Conservation (phyloP, 805 yeast species). For the Metschnikowia henanensis region DNA sequence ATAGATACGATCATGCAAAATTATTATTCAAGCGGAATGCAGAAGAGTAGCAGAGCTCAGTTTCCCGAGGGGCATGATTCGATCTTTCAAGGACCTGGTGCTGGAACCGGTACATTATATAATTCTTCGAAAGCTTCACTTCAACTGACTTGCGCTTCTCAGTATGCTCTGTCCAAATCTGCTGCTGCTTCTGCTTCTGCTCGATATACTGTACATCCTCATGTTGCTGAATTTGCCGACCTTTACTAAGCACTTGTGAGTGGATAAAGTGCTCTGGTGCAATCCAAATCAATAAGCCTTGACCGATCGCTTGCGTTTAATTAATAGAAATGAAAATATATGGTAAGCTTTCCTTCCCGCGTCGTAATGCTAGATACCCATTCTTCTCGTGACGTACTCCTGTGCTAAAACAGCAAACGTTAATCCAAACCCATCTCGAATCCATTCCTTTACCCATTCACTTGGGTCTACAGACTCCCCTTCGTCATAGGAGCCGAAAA, state of each 20-base stretch:
- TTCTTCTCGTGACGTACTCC: constrained; percentile 84
- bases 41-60: constrained; percentile 17
- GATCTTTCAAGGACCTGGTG: constrained; percentile 2
- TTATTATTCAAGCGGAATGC: constrained; percentile 26
- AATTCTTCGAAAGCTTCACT: constrained; percentile 1
- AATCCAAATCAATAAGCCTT: too few relatives aligned
- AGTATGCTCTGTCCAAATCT: background rate
- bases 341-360: too few relatives aligned
- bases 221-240: constrained; percentile 46
- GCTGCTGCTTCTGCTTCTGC: constrained; percentile 2
- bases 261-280: background rate
- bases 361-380: constrained; percentile 54
- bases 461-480: constrained; percentile 34
- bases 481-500: constrained; percentile 21
- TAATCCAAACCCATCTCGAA: constrained; percentile 63
- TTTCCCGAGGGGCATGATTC: constrained; percentile 12
- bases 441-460: constrained; percentile 47
- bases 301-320: background rate
- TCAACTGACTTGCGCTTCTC: constrained; percentile 1
- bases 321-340: constrained; percentile 2
- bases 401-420: constrained; percentile 89
- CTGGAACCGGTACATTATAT: constrained; percentile 6
- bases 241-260: constrained; percentile 27
- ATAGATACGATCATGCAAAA: constrained; percentile 45
- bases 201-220: constrained; percentile 35